Conservation (phyloP, 192 early-diverging fungal species). For the Chytriomyces sp. region DNA sequence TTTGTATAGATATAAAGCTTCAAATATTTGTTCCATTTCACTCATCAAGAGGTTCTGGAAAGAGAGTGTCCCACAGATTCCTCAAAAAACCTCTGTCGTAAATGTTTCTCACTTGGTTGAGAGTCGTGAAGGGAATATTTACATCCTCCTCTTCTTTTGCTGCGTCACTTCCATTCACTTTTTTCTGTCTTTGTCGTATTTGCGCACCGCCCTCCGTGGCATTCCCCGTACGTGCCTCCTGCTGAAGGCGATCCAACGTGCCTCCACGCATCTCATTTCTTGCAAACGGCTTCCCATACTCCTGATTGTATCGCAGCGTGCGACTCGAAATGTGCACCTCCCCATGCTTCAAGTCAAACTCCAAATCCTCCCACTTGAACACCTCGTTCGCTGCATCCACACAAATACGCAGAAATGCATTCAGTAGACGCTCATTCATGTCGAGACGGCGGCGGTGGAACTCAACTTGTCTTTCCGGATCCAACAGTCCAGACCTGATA, state of each 20-base stretch:
- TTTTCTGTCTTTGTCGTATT: neutral
- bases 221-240: neutral
- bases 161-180: constrained; percentile 10
- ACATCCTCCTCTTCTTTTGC: constrained; percentile 12
- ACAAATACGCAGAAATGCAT: too few species aligned
- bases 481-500: constrained; percentile 44
- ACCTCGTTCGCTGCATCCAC: constrained; percentile 54
- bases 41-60: constrained; percentile 29
- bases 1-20: too few species aligned
- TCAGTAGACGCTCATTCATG: too few species aligned
- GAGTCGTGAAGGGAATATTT: constrained; percentile 25
- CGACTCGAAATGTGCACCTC: constrained; percentile 25
- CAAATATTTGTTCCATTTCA: neutral
- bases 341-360: constrained; percentile 35
- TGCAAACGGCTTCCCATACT: constrained; percentile 6
- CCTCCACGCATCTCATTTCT: neutral
- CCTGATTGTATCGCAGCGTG: constrained; percentile 41
- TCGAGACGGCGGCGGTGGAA: too few species aligned
- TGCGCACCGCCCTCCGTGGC: neutral
- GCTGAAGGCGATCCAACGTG: neutral
- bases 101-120: constrained; percentile 40
- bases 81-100: constrained; percentile 38
- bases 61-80: constrained; percentile 44
- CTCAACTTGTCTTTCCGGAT: constrained; percentile 36
- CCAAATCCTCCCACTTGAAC: constrained; percentile 57